Percentiles rank a stretch among this genome's conserved stretches.
These are phyloP conservation scores for Metarhizium brunneum DNA, from an alignment of 2,329 filamentous ascomycete genomes.

Conservation along the genomic window DNA sequence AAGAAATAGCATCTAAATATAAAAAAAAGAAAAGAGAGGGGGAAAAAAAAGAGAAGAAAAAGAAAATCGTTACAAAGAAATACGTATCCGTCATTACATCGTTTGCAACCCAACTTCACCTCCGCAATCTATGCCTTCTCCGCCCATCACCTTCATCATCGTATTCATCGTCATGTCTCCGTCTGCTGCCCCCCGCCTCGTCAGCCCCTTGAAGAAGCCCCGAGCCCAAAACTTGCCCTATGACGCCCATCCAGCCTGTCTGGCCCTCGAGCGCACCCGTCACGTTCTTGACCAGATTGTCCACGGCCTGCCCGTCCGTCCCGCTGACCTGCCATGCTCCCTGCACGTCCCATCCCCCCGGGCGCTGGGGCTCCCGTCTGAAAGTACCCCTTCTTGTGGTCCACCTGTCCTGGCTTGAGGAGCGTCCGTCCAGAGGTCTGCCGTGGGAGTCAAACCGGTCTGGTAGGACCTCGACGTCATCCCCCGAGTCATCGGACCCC, in stretches of 20 bases:
- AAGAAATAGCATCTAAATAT: background rate
- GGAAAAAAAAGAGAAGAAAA: conserved; percentile 1
- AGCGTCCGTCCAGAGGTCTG: conserved; percentile 24
- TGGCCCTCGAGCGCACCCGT: conserved; percentile 21
- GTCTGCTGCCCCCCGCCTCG: conserved; percentile 1
- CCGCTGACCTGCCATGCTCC: conserved; percentile 37
- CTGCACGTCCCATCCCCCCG: conserved; percentile 25
- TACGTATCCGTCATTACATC: conserved; percentile 8
- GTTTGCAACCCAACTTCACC: background rate
- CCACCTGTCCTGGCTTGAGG: conserved; percentile 14
- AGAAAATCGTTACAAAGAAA: background rate
- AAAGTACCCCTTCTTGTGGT: conserved; percentile 33
- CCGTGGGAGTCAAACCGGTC: conserved; percentile 38
- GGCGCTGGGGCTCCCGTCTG: conserved; percentile 23
- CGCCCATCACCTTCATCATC: conserved; percentile 12
- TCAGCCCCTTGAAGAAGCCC: conserved; percentile 8
- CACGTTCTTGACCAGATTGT: conserved; percentile 20
- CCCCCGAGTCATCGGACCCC: conserved; percentile 18
- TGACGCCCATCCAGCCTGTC: conserved; percentile 20
- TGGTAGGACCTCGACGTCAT: conserved; percentile 34
- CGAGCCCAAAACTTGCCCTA: conserved; percentile 21
- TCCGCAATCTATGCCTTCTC: background rate
- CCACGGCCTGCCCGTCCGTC: conserved; percentile 31
- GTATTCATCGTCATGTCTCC: background rate
- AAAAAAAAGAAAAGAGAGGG: background rate